Evolutionary conservation across 2,329 filamentous ascomycete species (phyloP).

Genomic region (Graphilbum fragrans): DNA sequence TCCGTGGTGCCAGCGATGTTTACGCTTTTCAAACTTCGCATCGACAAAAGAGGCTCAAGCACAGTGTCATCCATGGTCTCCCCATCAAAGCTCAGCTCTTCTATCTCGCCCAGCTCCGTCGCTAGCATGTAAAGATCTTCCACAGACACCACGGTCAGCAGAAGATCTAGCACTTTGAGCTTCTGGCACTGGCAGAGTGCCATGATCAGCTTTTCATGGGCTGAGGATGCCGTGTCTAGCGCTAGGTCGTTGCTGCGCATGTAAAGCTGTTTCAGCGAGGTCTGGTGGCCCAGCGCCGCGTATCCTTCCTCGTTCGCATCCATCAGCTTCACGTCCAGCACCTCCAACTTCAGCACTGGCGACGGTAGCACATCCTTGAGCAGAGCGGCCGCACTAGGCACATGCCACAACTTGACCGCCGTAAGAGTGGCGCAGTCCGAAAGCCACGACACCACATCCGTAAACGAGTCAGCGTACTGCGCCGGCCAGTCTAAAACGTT

Average conservation of each 20-base stretch:
- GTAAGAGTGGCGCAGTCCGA: slow-evolving; percentile 30
- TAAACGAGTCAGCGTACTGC: slow-evolving; percentile 13
- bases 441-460: slow-evolving; percentile 19
- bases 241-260: slow-evolving; percentile 11
- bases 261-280: slow-evolving; percentile 22
- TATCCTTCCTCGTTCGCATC: slow-evolving; percentile 40
- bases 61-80: slow-evolving; percentile 36
- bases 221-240: slow-evolving; percentile 18
- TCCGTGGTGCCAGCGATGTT: slow-evolving; percentile 40
- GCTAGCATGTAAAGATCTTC: slow-evolving; percentile 36
- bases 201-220: slow-evolving; percentile 15
- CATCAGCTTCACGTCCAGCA: slow-evolving; percentile 33
- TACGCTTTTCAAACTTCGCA: slow-evolving; percentile 37
- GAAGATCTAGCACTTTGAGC: slow-evolving; percentile 39
- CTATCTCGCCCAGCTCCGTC: slow-evolving; percentile 30
- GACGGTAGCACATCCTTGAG: slow-evolving; percentile 30
- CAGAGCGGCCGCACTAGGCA: slow-evolving; percentile 39
- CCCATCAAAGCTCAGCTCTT: slow-evolving; percentile 44
- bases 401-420: slow-evolving; percentile 34
- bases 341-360: slow-evolving; percentile 30
- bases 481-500: slow-evolving; percentile 11
- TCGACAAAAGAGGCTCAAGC: slow-evolving; percentile 19
- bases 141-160: slow-evolving; percentile 35
- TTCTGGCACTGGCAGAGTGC: slow-evolving; percentile 37
- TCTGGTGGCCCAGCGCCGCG: slow-evolving; percentile 35